Evolutionary conservation across 2,329 filamentous ascomycete genomes (phyloP), one percentile per base, ranked within the genome.

Genomic region (Xylaria sp.): DNA sequence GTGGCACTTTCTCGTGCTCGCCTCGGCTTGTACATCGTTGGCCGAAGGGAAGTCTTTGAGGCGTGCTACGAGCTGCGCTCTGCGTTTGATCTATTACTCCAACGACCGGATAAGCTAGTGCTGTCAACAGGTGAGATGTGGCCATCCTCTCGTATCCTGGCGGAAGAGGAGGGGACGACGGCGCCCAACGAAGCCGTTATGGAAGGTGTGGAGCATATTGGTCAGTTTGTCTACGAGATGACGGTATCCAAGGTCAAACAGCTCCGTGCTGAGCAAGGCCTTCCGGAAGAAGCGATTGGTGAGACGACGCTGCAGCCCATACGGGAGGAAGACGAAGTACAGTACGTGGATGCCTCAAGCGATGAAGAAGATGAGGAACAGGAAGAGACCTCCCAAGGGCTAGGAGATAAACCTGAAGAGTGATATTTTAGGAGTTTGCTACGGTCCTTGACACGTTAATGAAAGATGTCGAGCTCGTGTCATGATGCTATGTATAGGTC

Each of bases 181-280:
- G 83, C 88, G 7, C 82, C 85, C 1, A 86, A 86, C 13, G 86
- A 88, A 75, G 91, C 90, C 0, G 85, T 89, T 23, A 98, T 99
- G 93, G 92, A 95, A 75, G 89, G 92, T 41, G 91, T 98, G 0
- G 95, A 99, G 83, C 96, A 99, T 82, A 81, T 99, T 44, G 96
- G 96, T 0, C 92, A 97, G 81, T 99, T 98, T 80, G 95, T 99
- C 25, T 97, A 89, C 79, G 93, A 99, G 80, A 99, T 99, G 94
- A 97, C 94, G 3, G 88, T 91, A 56, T 88, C 86, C 1, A 85
- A 81, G 76, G 73, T 88, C 44, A 80, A 84, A 76, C 85, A 88
- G 76, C 71, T 89, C 55, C 81, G 83, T 60, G 80, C 76, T 10
- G 84, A 82, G 60, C 78, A 77, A 25, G 78, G 78, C 8, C 66